These are phyloP conservation scores for Xylaria sp. DNA, from an alignment of 2,329 filamentous ascomycete genomes.

Conservation along the genomic window DNA sequence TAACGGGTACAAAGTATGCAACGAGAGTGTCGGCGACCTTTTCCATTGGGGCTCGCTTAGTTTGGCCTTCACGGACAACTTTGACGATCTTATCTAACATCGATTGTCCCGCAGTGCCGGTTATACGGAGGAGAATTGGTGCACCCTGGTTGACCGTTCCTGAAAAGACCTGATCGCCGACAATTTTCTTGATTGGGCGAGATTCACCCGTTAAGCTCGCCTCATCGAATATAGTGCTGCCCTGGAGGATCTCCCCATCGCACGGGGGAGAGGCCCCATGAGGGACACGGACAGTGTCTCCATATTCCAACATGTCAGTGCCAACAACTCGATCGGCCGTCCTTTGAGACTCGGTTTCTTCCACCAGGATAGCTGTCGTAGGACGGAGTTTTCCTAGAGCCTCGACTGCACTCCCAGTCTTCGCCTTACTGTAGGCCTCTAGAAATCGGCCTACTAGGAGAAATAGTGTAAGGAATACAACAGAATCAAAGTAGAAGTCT, in stretches of 20 bases:
- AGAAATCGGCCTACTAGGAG: conserved; percentile 75
- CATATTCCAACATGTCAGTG: conserved; percentile 75
- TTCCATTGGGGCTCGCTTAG: conserved; percentile 76
- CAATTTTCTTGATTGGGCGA: conserved; percentile 65
- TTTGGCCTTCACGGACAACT: conserved; percentile 78
- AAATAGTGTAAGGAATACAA: conserved; percentile 90
- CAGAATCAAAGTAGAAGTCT: conserved; percentile 85
- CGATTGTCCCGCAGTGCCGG: conserved; percentile 68
- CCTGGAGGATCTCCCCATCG: conserved; percentile 72
- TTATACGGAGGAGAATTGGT: conserved; percentile 67
- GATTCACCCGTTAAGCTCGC: conserved; percentile 87
- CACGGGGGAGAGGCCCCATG: conserved; percentile 84
- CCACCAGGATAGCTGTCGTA: conserved; percentile 73
- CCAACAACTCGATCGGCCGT: conserved; percentile 49
- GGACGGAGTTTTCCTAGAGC: conserved; percentile 79
- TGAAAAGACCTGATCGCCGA: conserved; percentile 70
- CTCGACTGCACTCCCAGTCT: conserved; percentile 84
- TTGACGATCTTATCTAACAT: conserved; percentile 83
- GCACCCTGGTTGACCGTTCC: conserved; percentile 76
- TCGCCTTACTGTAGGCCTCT: conserved; percentile 91
- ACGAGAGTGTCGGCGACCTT: conserved; percentile 75
- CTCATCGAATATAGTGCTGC: conserved; percentile 79
- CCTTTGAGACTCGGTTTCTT: conserved; percentile 47
- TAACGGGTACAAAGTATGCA: conserved; percentile 76
- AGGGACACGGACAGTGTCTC: conserved; percentile 75